phyloP scores from a whole-genome alignment of 345 rosid genomes.

The Viola odorata region DNA sequence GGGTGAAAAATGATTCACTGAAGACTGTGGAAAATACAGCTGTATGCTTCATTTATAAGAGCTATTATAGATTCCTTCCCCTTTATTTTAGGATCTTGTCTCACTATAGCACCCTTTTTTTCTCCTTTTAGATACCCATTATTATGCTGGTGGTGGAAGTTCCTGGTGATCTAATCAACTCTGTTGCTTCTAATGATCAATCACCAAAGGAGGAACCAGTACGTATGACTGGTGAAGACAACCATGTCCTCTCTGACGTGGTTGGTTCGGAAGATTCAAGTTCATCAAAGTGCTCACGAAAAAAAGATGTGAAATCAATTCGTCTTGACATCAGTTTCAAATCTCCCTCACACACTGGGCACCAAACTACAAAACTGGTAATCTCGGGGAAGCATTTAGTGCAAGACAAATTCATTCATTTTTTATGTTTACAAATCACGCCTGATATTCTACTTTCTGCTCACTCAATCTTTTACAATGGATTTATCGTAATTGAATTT shows the following conservation, averaged over 20 bases:
- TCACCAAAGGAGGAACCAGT: slow-evolving; percentile 58
- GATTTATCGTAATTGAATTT: too few species aligned
- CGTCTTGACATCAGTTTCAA: slow-evolving; percentile 91
- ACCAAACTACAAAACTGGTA: slow-evolving; percentile 93
- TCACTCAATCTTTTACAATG: too few species aligned
- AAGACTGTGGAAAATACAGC: slow-evolving; percentile 98
- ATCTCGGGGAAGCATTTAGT: too few species aligned
- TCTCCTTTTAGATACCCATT: slow-evolving; percentile 64
- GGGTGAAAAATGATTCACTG: slow-evolving; percentile 94
- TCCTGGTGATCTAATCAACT: slow-evolving; percentile 62
- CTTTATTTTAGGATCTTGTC: slow-evolving; percentile 1
- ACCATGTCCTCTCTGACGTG: slow-evolving; percentile 31
- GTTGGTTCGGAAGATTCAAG: slow-evolving; percentile 47
- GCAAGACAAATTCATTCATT: too few species aligned
- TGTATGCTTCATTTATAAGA: slow-evolving; percentile 38
- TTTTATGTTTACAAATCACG: too few species aligned
- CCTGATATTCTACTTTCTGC: too few species aligned
- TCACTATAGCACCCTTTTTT: neutral
- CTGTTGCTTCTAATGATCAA: slow-evolving; percentile 50
- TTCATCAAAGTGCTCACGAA: slow-evolving; percentile 39
- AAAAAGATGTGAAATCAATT: slow-evolving; percentile 55
- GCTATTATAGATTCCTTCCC: slow-evolving; percentile 11
- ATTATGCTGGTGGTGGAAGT: slow-evolving; percentile 97
- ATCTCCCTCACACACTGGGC: slow-evolving; percentile 89
- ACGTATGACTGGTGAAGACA: slow-evolving; percentile 37